Percentiles rank a stretch among this genome's conserved stretches.
These are phyloP conservation scores for Pseudogymnoascus sp. DNA, from an alignment of 2,329 filamentous ascomycete species.

Conservation along the genomic window DNA sequence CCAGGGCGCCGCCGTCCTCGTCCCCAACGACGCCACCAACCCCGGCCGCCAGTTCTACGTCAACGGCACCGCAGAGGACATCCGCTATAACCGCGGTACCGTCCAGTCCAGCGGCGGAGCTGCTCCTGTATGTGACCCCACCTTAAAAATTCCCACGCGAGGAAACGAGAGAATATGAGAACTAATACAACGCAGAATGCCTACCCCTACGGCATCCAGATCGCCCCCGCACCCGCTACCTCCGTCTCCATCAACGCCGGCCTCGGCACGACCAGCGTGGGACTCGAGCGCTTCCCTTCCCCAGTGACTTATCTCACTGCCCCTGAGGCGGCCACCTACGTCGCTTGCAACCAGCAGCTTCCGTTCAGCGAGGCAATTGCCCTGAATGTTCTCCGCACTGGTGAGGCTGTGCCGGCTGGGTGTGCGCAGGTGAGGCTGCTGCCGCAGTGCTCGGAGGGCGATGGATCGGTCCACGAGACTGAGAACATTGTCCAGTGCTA, in stretches of 20 bases:
- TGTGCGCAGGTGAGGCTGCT: slow-evolving; percentile 37
- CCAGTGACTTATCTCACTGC: slow-evolving; percentile 26
- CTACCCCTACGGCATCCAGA: slow-evolving; percentile 31
- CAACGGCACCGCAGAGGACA: slow-evolving; percentile 36
- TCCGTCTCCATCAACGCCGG: slow-evolving; percentile 31
- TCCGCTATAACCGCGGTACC: slow-evolving; percentile 25
- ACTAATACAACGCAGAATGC: background rate
- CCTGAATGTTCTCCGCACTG: slow-evolving; percentile 33
- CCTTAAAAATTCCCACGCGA: background rate
- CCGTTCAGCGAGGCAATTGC: slow-evolving; percentile 33
- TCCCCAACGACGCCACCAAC: slow-evolving; percentile 14
- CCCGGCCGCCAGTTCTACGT: slow-evolving; percentile 37
- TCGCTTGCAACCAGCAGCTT: slow-evolving; percentile 34
- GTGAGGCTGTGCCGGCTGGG: slow-evolving; percentile 27
- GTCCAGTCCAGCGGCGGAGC: slow-evolving; percentile 35
- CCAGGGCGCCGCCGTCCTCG: slow-evolving; percentile 31
- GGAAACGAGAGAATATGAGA: background rate
- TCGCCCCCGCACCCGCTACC: slow-evolving; percentile 24
- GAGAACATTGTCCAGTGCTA: slow-evolving; percentile 34
- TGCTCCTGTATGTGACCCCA: slow-evolving; percentile 23
- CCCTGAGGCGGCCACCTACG: slow-evolving; percentile 27
- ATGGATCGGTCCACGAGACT: slow-evolving; percentile 33
- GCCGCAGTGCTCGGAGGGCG: slow-evolving; percentile 35
- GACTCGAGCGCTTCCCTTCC: slow-evolving; percentile 29
- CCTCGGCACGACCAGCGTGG: slow-evolving; percentile 29